Evolutionary conservation across 1,139 yeast species (phyloP).

Genomic region (Meyerozyma carpophila): DNA sequence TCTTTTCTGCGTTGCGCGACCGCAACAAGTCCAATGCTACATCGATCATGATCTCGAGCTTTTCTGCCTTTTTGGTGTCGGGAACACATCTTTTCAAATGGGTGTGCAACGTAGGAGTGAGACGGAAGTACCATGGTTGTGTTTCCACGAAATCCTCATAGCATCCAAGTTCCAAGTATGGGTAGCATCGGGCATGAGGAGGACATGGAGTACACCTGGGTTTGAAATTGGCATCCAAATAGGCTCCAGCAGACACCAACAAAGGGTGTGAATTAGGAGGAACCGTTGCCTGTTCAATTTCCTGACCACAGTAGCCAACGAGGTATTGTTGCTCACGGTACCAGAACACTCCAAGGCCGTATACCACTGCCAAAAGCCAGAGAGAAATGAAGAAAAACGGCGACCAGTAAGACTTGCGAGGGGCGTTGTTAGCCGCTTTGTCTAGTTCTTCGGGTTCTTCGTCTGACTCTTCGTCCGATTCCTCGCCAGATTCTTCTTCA

Average conservation of each 20-base stretch:
- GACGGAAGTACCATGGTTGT: constrained; percentile 49
- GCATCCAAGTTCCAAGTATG: constrained; percentile 56
- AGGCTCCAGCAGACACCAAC: constrained; percentile 20
- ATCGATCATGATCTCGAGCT: constrained; percentile 60
- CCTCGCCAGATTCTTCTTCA: constrained; percentile 11
- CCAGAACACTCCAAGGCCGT: constrained; percentile 45
- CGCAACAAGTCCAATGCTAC: constrained; percentile 66
- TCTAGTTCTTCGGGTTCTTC: constrained; percentile 2
- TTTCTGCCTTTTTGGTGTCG: constrained; percentile 68
- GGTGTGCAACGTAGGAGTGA: constrained; percentile 54
- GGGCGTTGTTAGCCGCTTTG: neutral
- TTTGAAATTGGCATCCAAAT: constrained; percentile 33
- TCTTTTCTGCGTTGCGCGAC: constrained; percentile 59
- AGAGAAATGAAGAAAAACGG: constrained; percentile 13
- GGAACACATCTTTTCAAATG: constrained; percentile 56
- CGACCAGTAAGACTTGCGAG: constrained; percentile 3
- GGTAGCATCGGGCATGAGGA: constrained; percentile 69
- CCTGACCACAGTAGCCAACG: constrained; percentile 68
- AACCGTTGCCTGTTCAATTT: constrained; percentile 36
- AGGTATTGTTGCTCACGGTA: constrained; percentile 54
- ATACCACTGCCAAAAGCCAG: constrained; percentile 25
- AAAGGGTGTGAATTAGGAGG: constrained; percentile 13
- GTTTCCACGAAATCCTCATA: constrained; percentile 59
- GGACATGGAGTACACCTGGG: constrained; percentile 82
- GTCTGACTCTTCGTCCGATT: constrained; percentile 4